These are phyloP conservation scores for Rosa hybrid DNA, from an alignment of 331 rosid species.

Conservation along the genomic window DNA sequence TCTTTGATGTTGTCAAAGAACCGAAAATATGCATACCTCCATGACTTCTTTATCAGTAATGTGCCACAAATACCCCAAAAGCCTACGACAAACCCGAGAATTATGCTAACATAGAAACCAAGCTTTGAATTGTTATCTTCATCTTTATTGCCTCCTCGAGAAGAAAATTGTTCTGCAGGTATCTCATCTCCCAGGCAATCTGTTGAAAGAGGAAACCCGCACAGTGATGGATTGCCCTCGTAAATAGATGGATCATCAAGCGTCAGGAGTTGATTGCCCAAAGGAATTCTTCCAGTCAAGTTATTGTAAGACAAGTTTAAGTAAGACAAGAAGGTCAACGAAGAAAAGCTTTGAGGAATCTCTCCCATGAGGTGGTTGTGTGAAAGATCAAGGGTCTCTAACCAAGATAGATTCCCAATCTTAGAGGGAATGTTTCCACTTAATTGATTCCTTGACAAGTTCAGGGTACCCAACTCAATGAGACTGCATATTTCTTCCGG, in stretches of 20 bases:
- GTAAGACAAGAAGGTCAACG: neutral
- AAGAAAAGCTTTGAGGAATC: neutral
- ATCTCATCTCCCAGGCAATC: neutral
- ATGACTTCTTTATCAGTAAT: neutral
- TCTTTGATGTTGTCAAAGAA: neutral
- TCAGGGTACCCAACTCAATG: neutral
- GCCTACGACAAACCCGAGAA: neutral
- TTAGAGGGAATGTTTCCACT: conserved; percentile 11
- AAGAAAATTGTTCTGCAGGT: neutral
- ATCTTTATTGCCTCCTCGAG: neutral
- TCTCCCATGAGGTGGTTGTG: neutral
- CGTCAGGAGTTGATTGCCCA: neutral
- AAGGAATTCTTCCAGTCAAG: neutral
- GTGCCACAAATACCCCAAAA: neutral
- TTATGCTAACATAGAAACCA: neutral
- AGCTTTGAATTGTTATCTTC: neutral
- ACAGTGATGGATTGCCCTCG: neutral
- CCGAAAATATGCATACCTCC: neutral
- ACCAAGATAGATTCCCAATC: neutral
- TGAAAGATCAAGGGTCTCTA: neutral
- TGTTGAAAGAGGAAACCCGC: neutral
- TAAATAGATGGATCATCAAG: neutral
- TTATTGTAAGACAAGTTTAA: conserved; percentile 5
- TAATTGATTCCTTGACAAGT: conserved; percentile 21
- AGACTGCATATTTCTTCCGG: neutral